Evolutionary conservation across 129 eudicot genomes (phyloP).

Genomic region (Chrysanthemum makinoi): DNA sequence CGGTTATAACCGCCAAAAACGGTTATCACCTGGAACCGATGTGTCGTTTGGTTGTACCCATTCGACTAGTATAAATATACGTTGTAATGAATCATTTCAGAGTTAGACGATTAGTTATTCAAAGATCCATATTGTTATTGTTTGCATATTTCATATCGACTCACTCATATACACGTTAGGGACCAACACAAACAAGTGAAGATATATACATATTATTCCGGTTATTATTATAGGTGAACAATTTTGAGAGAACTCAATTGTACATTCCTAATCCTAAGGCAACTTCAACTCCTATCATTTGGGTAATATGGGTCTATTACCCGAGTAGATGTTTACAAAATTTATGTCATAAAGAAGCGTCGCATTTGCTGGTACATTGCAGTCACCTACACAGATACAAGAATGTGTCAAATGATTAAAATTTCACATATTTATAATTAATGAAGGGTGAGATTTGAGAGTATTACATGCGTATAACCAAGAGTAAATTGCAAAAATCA

Average conservation of each 20-base stretch:
- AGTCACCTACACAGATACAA: constrained; percentile 56
- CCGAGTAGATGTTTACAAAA: constrained; percentile 63
- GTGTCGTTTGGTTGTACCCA: too few relatives aligned
- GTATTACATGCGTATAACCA: too few relatives aligned
- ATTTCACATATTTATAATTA: neutral
- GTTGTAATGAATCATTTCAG: too few relatives aligned
- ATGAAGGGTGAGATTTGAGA: neutral
- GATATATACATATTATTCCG: neutral
- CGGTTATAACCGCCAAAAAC: too few relatives aligned
- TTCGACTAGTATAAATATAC: too few relatives aligned
- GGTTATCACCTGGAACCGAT: too few relatives aligned
- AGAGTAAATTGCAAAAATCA: too few relatives aligned
- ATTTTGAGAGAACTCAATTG: neutral
- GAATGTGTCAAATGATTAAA: constrained; percentile 1
- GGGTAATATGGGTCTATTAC: constrained; percentile 41
- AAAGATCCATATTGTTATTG: too few relatives aligned
- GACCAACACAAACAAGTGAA: neutral
- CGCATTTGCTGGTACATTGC: constrained; percentile 92
- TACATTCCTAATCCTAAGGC: constrained; percentile 14
- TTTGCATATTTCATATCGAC: too few relatives aligned
- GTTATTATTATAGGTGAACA: neutral
- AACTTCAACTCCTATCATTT: constrained; percentile 18
- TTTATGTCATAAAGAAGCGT: constrained; percentile 77
- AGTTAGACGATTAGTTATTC: too few relatives aligned
- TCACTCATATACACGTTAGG: too few relatives aligned